Percentiles rank a stretch among this genome's conserved stretches.
Conservation (phyloP, 768 basidiomycete species). For the Lepiota brunneoincarnata region DNA sequence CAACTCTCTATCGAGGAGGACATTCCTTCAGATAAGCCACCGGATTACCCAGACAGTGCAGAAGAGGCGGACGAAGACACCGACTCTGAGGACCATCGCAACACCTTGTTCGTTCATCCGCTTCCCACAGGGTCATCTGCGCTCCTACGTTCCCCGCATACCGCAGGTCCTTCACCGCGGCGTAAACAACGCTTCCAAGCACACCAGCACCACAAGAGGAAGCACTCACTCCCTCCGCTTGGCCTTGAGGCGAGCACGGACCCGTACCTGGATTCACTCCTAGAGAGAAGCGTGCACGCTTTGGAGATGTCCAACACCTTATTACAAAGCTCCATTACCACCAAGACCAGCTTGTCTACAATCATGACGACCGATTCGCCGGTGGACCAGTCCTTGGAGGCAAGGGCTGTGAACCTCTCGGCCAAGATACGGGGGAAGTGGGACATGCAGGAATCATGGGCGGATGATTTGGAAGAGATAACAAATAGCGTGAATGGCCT, state of each 20-base stretch:
- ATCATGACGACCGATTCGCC: constrained; percentile 46
- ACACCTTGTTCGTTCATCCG: constrained; percentile 9
- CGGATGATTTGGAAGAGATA: constrained; percentile 66
- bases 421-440: constrained; percentile 46
- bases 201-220: constrained; percentile 9
- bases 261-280: constrained; percentile 70
- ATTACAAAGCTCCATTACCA: constrained; percentile 71
- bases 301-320: constrained; percentile 83
- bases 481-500: constrained; percentile 59
- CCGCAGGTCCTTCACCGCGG: background rate
- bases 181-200: constrained; percentile 2
- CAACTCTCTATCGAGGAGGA: constrained; percentile 18
- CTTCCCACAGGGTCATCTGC: constrained; percentile 1
- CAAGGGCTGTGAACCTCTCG: constrained; percentile 50
- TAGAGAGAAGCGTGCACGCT: constrained; percentile 81
- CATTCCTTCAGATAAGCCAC: constrained; percentile 55
- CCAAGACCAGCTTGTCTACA: constrained; percentile 51
- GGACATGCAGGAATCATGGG: constrained; percentile 55
- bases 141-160: background rate
- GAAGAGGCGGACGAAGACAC: constrained; percentile 74
- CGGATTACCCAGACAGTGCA: constrained; percentile 74
- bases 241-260: constrained; percentile 27
- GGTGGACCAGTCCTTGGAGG: constrained; percentile 45
- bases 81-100: constrained; percentile 32
- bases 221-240: constrained; percentile 1